Evolutionary conservation across 1,284 basidiomycete genomes (phyloP).

Genomic region (Fomitopsis pinicola): DNA sequence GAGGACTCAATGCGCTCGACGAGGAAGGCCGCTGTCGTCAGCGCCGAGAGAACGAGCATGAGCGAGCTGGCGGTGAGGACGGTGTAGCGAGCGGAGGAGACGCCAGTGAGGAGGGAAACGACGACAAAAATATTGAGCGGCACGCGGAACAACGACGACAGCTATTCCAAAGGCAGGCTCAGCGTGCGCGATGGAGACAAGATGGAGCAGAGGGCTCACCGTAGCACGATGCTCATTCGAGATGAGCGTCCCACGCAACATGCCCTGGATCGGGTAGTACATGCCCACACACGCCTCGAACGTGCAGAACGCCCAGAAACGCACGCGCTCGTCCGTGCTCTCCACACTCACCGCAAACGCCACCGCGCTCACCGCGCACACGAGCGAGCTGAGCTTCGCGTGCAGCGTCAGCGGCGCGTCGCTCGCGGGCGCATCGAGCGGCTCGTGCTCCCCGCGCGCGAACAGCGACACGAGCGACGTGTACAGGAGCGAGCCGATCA

Average conservation of each 20-base stretch:
- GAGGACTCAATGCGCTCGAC: slow-evolving; percentile 4
- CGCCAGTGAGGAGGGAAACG: slow-evolving; percentile 64
- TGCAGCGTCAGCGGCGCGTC: slow-evolving; percentile 53
- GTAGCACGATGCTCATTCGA: slow-evolving; percentile 71
- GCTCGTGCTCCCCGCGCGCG: slow-evolving; percentile 17
- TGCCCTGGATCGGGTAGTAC: slow-evolving; percentile 78
- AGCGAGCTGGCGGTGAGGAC: slow-evolving; percentile 59
- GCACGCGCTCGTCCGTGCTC: slow-evolving; percentile 40
- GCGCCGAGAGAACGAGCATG: slow-evolving; percentile 55
- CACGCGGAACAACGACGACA: slow-evolving; percentile 69
- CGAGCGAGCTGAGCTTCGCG: slow-evolving; percentile 60
- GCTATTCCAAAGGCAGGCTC: slow-evolving; percentile 36
- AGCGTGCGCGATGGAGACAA: slow-evolving; percentile 3
- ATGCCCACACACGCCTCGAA: slow-evolving; percentile 76
- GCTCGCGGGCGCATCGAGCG: slow-evolving; percentile 1
- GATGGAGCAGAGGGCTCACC: slow-evolving; percentile 34
- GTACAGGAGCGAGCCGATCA: slow-evolving; percentile 71
- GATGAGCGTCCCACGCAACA: slow-evolving; percentile 64
- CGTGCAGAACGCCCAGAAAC: slow-evolving; percentile 71
- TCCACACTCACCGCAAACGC: slow-evolving; percentile 51
- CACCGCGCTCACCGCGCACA: slow-evolving; percentile 56
- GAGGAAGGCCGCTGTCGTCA: slow-evolving; percentile 43
- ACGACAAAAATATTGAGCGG: slow-evolving; percentile 74
- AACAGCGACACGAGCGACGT: slow-evolving; percentile 45
- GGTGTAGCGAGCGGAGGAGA: slow-evolving; percentile 56